Evolutionary conservation across 176 grass and related monocot species (phyloP), one percentile per base, ranked within the genome.

Genomic region (Raddia distichophylla): DNA sequence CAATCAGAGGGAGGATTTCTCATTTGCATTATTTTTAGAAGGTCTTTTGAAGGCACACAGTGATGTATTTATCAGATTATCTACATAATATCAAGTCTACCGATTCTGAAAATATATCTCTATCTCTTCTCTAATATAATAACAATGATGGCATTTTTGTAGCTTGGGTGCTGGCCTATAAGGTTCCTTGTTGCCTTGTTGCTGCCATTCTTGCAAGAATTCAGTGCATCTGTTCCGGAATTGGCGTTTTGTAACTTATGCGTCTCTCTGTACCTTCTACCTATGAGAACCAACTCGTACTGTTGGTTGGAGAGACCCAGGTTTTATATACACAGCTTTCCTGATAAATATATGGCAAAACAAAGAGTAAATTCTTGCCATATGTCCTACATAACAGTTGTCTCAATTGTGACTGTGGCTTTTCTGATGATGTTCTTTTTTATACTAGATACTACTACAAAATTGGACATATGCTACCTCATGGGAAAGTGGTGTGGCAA

Each of bases 301-400:
- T n/a, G 88, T 90, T 82, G 95, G 95, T 57, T 97, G 95, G 95
- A 92, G 95, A 80, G 88, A 97, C 82, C 95, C 95, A 15, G 95
- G 95, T 58, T 97, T 92, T 69, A 93, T 94, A 83, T 90, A 97
- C 65, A 97, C 92, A 63, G 89, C 88, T 78, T 97, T 92, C 42
- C 81, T 94, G 7, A 91, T 82, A 7, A 92, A 97, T 66, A 59
- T 97, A 7, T 87, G 86, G 88, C 90, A 92, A 68, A 94, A 86
- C 74, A 89, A 83, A 90, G 74, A 89, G 92, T 97, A 94, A 70
- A 48, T 81, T 76, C 55, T 48, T 57, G 10, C 9, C 16, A 54
- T 54, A 3, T 9, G 11, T n/a, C 4, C 3, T 74, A 14, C 7
- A 20, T 7, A 48, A 27, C 0, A 80, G 2, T 64, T 37, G 9